These are phyloP conservation scores for Cordyceps farinosa DNA, from an alignment of 2,329 filamentous ascomycete genomes.

Conservation along the genomic window DNA sequence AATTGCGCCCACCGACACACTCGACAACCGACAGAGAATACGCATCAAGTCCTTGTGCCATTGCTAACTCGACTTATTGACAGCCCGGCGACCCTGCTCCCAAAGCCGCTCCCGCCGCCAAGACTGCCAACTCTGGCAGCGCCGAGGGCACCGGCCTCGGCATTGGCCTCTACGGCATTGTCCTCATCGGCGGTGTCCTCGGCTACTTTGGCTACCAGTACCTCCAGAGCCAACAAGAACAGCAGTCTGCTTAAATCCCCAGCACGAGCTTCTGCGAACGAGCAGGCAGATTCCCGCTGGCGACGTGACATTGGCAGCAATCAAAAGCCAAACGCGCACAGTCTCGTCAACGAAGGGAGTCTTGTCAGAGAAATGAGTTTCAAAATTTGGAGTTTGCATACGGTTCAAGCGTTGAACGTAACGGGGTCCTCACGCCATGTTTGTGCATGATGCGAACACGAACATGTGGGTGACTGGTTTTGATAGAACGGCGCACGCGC, in stretches of 20 bases:
- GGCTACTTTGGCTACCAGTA: constrained; percentile 87
- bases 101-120: constrained; percentile 51
- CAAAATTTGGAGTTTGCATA: constrained; percentile 14
- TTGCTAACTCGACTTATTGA: constrained; percentile 14
- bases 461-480: constrained; percentile 8
- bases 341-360: neutral
- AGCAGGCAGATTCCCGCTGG: neutral
- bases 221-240: constrained; percentile 58
- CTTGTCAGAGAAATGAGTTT: neutral
- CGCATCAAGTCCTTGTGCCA: neutral
- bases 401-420: constrained; percentile 15
- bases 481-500: constrained; percentile 15
- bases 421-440: neutral
- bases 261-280: neutral
- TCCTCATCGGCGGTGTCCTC: constrained; percentile 71
- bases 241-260: constrained; percentile 25
- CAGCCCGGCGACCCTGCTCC: constrained; percentile 76
- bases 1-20: neutral
- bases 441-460: neutral
- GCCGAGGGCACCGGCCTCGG: constrained; percentile 58
- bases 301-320: neutral
- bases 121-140: constrained; percentile 48
- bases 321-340: neutral
- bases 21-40: neutral
- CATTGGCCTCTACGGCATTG: constrained; percentile 74